phyloP scores from a whole-genome alignment of 257 asterid species.

The Nicotiana obtusifolia region DNA sequence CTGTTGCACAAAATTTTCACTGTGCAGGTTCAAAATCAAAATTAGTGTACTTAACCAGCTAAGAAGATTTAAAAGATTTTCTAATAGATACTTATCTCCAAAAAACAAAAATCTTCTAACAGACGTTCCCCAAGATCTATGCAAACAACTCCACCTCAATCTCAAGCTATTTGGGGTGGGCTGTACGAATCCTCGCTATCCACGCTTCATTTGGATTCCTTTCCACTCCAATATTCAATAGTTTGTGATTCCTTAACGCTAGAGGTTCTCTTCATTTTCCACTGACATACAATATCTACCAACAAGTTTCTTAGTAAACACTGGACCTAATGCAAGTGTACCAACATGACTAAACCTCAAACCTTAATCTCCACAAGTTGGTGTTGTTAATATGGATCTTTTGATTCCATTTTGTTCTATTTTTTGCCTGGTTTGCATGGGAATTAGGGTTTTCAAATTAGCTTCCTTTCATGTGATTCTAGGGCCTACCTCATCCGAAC shows the following conservation, averaged over 20 bases:
- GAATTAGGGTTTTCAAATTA: background rate
- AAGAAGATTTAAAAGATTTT: too few relatives aligned
- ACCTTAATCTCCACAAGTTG: background rate
- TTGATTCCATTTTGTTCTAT: background rate
- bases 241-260: background rate
- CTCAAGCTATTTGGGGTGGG: background rate
- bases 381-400: background rate
- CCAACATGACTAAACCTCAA: background rate
- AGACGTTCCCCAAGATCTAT: background rate
- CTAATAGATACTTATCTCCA: too few relatives aligned
- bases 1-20: background rate
- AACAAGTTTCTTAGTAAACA: background rate
- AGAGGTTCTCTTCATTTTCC: background rate
- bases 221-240: background rate
- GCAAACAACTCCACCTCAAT: background rate
- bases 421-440: background rate
- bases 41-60: background rate
- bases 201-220: background rate
- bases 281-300: background rate
- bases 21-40: background rate
- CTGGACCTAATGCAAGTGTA: background rate
- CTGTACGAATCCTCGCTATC: background rate
- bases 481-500: background rate
- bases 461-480: background rate
- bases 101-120: too few relatives aligned